These are phyloP conservation scores for Aspergillus spinulosporus DNA, from an alignment of 2,329 filamentous ascomycete genomes.

Conservation along the genomic window DNA sequence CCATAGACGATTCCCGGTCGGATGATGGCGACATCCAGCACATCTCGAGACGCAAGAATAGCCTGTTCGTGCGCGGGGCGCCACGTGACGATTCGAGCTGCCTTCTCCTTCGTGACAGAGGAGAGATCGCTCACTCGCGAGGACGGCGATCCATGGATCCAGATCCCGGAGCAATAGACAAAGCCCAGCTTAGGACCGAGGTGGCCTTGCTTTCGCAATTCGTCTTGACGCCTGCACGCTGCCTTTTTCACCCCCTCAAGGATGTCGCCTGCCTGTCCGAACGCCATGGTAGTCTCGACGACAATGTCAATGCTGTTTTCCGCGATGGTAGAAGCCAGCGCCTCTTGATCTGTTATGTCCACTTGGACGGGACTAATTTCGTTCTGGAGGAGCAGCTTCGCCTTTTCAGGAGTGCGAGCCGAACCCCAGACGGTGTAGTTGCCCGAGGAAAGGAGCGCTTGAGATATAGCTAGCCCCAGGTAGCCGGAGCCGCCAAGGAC, in stretches of 20 bases:
- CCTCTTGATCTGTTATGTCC: not conserved
- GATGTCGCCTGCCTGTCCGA: constrained; percentile 26
- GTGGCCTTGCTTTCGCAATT: constrained; percentile 6
- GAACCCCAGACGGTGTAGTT: constrained; percentile 40
- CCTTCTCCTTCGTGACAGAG: not conserved
- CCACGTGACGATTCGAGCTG: not conserved
- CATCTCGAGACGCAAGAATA: not conserved
- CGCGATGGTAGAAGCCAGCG: constrained; percentile 22
- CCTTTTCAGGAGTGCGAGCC: constrained; percentile 34
- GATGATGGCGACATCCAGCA: not conserved
- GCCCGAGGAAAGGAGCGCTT: constrained; percentile 29
- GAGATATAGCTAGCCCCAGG: constrained; percentile 28
- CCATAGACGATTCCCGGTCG: not conserved
- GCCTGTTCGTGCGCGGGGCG: not conserved
- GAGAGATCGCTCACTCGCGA: constrained; percentile 22
- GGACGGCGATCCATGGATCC: constrained; percentile 38
- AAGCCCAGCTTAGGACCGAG: constrained; percentile 39
- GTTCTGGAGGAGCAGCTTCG: constrained; percentile 24
- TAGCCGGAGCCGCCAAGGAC: constrained; percentile 37
- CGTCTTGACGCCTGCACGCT: not conserved
- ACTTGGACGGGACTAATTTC: not conserved
- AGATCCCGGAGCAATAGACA: constrained; percentile 40
- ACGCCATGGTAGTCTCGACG: constrained; percentile 33
- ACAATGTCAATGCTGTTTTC: constrained; percentile 36
- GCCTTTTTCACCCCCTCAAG: constrained; percentile 25